Conservation (phyloP, 2,329 filamentous ascomycete species). For the Beauveria medogensis region DNA sequence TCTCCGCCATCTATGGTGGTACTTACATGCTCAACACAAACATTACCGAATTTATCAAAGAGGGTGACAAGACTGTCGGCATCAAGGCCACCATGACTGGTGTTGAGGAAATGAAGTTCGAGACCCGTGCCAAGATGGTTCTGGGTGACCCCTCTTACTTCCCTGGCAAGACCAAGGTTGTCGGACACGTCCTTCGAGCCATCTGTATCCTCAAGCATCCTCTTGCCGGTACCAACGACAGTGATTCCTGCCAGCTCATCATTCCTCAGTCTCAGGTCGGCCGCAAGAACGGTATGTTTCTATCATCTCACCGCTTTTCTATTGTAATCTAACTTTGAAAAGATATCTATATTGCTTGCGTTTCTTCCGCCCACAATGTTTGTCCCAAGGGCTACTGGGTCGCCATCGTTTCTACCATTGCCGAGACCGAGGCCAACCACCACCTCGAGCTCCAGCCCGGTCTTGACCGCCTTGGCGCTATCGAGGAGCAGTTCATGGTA, state of each 20-base stretch:
- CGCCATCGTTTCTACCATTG: slow-evolving; percentile 95
- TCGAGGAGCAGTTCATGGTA: slow-evolving; percentile 96
- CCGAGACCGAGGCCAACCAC: slow-evolving; percentile 85
- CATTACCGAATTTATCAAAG: slow-evolving; percentile 82
- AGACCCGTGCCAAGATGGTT: slow-evolving; percentile 94
- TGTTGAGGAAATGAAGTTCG: slow-evolving; percentile 85
- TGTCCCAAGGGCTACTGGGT: slow-evolving; percentile 99
- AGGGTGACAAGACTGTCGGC: slow-evolving; percentile 76
- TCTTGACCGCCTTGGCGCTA: slow-evolving; percentile 82
- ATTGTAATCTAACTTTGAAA: slow-evolving; percentile 8
- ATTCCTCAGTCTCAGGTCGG: slow-evolving; percentile 97
- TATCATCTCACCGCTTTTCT: background rate
- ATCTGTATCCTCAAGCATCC: slow-evolving; percentile 98
- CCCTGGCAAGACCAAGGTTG: slow-evolving; percentile 75
- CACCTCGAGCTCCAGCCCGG: slow-evolving; percentile 91
- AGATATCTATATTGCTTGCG: slow-evolving; percentile 96
- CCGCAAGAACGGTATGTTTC: slow-evolving; percentile 76
- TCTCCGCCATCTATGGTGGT: slow-evolving; percentile 96
- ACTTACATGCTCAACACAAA: slow-evolving; percentile 99
- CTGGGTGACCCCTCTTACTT: slow-evolving; percentile 97
- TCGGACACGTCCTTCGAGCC: slow-evolving; percentile 86
- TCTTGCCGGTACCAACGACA: slow-evolving; percentile 77
- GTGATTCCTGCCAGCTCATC: slow-evolving; percentile 88
- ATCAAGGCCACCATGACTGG: slow-evolving; percentile 97
- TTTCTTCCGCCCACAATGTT: slow-evolving; percentile 93